Evolutionary conservation across 2,329 filamentous ascomycete species (phyloP), one percentile per base, ranked within the genome.

Genomic region (Cercospora nicotianae): DNA sequence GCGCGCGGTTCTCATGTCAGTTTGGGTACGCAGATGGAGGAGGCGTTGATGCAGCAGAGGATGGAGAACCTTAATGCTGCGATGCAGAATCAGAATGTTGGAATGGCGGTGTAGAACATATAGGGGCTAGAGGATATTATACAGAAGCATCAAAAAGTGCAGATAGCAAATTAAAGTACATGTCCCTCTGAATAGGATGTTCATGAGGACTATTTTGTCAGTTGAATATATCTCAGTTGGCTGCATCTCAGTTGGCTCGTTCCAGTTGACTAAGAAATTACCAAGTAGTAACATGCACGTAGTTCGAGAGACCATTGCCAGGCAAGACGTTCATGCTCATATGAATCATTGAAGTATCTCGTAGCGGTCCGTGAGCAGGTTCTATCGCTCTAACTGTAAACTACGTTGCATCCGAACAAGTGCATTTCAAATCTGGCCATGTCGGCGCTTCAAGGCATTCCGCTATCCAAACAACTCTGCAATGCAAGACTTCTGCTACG

Each of bases 11-110:
- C 55, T 1, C 51, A 64, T 10, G 63, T 36, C 13, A 66, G 65
- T 13, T 65, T 72, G 53, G 60, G 67, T 33, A 55, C 53, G 13
- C 72, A 75, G 48, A 67, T 76, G 70, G 73, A 71, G 30, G 68
- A 73, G n/a, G 74, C 74, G 13, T 58, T 75, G 66, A 60, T 66
- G 66, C 69, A 72, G 62, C 71, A 74, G 64, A 67, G 69, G 45
- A 66, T 75, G 68, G 75, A 75, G 66, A 77, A 77, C 20, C 72
- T 75, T 64, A 67, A 75, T 59, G 75, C 75, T 39, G 71, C 74
- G 3, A 69, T 75, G 69, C 62, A 72, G 42, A 76, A 75, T 18
- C 70, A 72, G 33, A 65, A 55, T 10, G 67, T 76, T 57, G 71
- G 71, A 1, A 66, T 75, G 31, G 71, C 72, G 23, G 73, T 67